phyloP scores from a whole-genome alignment of 306 rosid species.

The Cucumis hystrix region DNA sequence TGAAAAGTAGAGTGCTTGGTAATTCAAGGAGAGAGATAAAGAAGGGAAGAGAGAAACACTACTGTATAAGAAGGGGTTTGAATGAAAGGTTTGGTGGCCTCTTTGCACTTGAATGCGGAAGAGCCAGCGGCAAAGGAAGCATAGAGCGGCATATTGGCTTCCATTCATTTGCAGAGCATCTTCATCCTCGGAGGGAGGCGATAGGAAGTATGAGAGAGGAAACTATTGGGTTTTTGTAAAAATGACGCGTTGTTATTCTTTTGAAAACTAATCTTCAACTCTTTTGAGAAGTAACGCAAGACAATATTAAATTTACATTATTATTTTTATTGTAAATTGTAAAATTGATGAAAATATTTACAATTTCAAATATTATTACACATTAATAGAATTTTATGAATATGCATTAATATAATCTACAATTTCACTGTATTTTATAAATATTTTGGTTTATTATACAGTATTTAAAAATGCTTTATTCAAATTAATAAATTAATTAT shows the following conservation, averaged over 20 bases:
- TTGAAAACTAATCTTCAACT: not conserved
- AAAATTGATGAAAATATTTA: too few relatives aligned
- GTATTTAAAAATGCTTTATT: too few relatives aligned
- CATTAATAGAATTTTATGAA: too few relatives aligned
- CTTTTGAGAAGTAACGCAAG: not conserved
- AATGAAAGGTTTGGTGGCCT: conserved; percentile 37
- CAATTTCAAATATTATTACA: too few relatives aligned
- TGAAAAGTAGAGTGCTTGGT: not conserved
- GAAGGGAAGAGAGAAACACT: not conserved
- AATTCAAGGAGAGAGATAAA: not conserved
- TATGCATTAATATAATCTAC: too few relatives aligned
- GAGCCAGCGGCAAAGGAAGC: conserved; percentile 43
- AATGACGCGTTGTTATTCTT: not conserved
- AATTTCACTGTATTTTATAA: too few relatives aligned
- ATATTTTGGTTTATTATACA: too few relatives aligned
- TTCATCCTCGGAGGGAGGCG: not conserved
- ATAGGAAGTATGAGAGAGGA: conserved; percentile 11
- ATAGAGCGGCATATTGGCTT: conserved; percentile 25
- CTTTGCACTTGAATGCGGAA: conserved; percentile 25
- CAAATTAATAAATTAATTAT: too few relatives aligned
- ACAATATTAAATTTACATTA: not conserved
- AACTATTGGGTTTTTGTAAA: not conserved
- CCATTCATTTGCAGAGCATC: conserved; percentile 23
- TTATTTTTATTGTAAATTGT: too few relatives aligned
- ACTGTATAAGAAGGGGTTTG: conserved; percentile 54